Base-by-base conservation (phyloP, 768 basidiomycete species). In the Psilocybe sp. region DNA sequence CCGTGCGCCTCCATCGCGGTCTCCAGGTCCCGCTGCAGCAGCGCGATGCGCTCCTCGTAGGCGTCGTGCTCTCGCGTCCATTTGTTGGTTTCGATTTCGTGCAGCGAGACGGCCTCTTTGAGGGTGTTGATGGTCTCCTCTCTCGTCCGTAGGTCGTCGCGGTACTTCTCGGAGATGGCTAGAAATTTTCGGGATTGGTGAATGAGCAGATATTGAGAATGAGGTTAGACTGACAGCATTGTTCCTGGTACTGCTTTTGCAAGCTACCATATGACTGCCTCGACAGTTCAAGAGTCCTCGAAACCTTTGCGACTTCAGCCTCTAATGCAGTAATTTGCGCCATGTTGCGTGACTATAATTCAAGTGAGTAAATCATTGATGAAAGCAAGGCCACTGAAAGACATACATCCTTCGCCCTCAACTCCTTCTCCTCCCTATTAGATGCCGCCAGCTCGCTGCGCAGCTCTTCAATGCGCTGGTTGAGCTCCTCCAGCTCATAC, bases 351-450 rank as follows among this genome's bases (percentile, higher is more conserved):
- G 84, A 79, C 85, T 89, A 61, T 51, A 59, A 50, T 45, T 35
- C 57, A 19, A 40, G 19, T 4, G 45, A 48, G 33, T 38, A 52
- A 34, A 35, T 28, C 16, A 14, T 16, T 23, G 15, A 35, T 14
- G 39, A 12, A 44, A 46, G 50, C 13, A 40, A 52, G 49, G 34
- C 45, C 41, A 20, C 53, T 7, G 23, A 28, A 28, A 28, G 36
- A 57, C 69, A 57, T 51, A 91, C 91, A 75, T 97, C 95, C 66
- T 94, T 95, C 11, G 80, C 74, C 40, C 90, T 76, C 56, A 96
- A 67, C 60, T 98, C 95, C 69, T 98, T 97, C 68, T 98, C 94
- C 60, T 98, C 93, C 36, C 90, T 79, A 65, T 91, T 89, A 4
- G 88, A 85, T 5, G 86, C 78, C 12, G 75, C 84, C 7, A 97